Evolutionary conservation across 2,329 filamentous ascomycete genomes (phyloP), one percentile per base, ranked within the genome.

Genomic region (Rhytidhysteron rufulum): DNA sequence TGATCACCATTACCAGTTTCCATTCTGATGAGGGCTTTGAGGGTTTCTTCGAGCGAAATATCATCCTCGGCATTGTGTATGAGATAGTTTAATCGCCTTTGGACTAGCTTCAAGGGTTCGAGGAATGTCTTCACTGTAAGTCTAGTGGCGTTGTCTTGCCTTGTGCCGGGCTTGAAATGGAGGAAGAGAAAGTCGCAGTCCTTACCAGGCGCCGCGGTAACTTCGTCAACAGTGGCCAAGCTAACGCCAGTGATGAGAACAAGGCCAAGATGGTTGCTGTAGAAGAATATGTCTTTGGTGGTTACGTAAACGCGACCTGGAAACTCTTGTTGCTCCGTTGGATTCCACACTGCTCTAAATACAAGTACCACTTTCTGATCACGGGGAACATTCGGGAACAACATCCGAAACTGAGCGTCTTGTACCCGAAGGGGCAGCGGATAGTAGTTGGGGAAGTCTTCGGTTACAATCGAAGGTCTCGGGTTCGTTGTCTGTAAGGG

Each of bases 181-280:
- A 98, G 67, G 61, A 89, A 95, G 21, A 97, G 78, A 62, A 90
- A 95, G 66, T 98, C 93, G 58, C 88, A 95, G 54, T 96, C 89
- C 59, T 84, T 84, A 16, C 93, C 93, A 10, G 88, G 85, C 2
- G 88, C 88, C 27, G 87, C 87, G 18, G 88, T 96, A 31, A 97
- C 88, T 65, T 97, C 93, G 7, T 82, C 81, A 41, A 98, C 88
- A 16, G 78, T 82, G 40, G 83, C 78, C 42, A 98, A 73, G 40
- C 77, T 81, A 37, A 94, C 80, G 13, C 80, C 80, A 37, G 89
- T 91, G 1, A 91, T 86, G 25, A 95, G 75, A 1, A 97, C 85
- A 5, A 98, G 76, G 5, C 93, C 93, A 62, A 96, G 82, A 58
- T 96, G 87, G 57, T 97, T 86, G 54, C 90, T 94, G 67, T 96